Base-by-base conservation (phyloP, 1,284 basidiomycete genomes). In the Meripilus lineatus region DNA sequence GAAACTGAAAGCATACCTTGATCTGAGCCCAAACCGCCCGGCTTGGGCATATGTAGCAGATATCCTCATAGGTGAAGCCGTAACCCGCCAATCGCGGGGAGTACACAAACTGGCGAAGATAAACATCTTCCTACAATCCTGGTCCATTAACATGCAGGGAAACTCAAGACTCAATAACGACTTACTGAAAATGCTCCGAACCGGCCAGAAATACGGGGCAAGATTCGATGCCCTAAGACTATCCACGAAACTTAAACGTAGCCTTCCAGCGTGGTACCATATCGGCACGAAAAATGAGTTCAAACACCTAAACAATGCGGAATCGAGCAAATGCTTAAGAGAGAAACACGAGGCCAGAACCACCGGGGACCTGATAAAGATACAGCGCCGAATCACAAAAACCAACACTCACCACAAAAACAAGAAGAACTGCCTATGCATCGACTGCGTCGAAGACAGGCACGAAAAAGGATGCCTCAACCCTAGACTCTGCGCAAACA, bases 211-310 rank as follows among this genome's bases (percentile, higher is more conserved):
- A 7, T 46, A 54, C 15, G 24, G 45, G 0, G 32, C 55, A 0
- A 20, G 36, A 0, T 48, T 55, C 7, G 45, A 53, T 1, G 47
- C 48, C 0, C 23, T 53, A 0, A 32, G 50, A 8, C 45, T 55
- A 4, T 33, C 49, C 0, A 1, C 25, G 1, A 30, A 48, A 8
- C 26, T 53, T 1, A 30, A 49, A 11, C n/a, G 34, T 2, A 2
- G 10, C 0, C 41, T 63, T 0, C 62, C 62, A 0, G 48, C 58
- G 3, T 64, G 58, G 56, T 50, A 56, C 32, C 58, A 60, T 38
- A 26, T 49, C 0, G 45, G 46, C 0, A 33, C 39, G 3, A 28
- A 8, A 13, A 15, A 28, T 4, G 8, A 22, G 17, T 23, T 38
- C 7, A 23, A 26, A 24, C 18, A 6, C 5, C 10, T 22, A 13